Conservation (phyloP, 257 asterid genomes). For the Solanum lycopersicoides region DNA sequence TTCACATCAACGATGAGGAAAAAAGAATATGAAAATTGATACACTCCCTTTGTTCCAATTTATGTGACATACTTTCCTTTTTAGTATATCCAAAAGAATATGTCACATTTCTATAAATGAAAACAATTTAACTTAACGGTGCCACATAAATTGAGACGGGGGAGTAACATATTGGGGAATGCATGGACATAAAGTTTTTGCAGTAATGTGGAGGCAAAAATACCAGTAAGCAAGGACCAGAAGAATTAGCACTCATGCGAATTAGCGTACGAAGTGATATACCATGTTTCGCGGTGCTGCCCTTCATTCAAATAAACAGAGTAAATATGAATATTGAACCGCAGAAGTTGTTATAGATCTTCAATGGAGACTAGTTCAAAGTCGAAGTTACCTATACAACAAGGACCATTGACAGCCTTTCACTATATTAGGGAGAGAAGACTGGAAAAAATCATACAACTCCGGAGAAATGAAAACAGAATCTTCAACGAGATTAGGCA, state of each 20-base stretch:
- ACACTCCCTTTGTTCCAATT: not conserved
- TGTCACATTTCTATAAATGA: not conserved
- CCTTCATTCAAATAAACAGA: constrained; percentile 52
- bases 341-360: not conserved
- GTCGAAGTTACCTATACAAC: constrained; percentile 58
- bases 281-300: constrained; percentile 93
- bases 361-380: not conserved
- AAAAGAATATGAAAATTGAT: not conserved
- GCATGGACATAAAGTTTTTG: not conserved
- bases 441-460: constrained; percentile 61
- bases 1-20: not conserved
- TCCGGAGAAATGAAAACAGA: constrained; percentile 57
- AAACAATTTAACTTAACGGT: not conserved
- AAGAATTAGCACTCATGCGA: constrained; percentile 40
- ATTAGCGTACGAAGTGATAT: constrained; percentile 87
- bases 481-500: constrained; percentile 48
- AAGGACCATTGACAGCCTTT: constrained; percentile 85
- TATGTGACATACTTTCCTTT: not conserved
- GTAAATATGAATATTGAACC: constrained; percentile 18
- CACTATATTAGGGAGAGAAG: constrained; percentile 85
- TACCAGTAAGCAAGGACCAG: constrained; percentile 92
- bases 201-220: not conserved
- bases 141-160: not conserved
- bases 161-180: not conserved
- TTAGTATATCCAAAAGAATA: not conserved